Base-by-base conservation (phyloP, 2,329 filamentous ascomycete species). In the Leptosphaerulina australis region DNA sequence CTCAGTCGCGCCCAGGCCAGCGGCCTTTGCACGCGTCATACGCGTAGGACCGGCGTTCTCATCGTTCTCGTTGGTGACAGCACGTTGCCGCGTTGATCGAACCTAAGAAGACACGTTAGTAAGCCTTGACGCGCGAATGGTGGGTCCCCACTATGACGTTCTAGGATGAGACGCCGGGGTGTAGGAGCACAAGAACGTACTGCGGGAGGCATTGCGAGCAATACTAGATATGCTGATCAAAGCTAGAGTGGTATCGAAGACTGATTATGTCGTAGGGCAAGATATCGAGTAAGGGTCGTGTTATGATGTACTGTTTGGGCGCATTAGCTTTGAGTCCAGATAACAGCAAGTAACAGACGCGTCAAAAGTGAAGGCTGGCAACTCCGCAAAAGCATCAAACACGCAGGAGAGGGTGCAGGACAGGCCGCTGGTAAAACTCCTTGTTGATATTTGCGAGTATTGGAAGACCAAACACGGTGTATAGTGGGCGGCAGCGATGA, bases 11-110 rank as follows among this genome's bases (percentile, higher is more conserved):
- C 72, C 73, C 30, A 83, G 81, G 14, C 43, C 50, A 50, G 91
- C 90, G 43, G 91, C 86, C 79, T 97, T 97, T 62, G 94, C 92
- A 77, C 94, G 86, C 66, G 94, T 97, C 72, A 97, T 79, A 77
- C 92, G 91, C 77, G 88, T 90, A 55, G 88, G 86, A 51, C 80
- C 76, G 51, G 74, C 75, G 74, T 96, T 96, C 80, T 97, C 94
- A 74, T 97, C 93, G 72, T 97, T 97, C 80, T 97, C 92, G 75
- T 95, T 94, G 60, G 88, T 88, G 67, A 88, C 83, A 73, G 86
- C 83, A 77, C 91, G 88, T 73, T 86, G 83, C 76, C 88, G 84
- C 68, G 85, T 80, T 72, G 83, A 79, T 76, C 89, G 88, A 79
- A 81, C 83, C 88, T 87, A 39, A 68, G 30, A 60, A 55, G 37